Evolutionary conservation across 768 basidiomycete species (phyloP).

Genomic region (Tulasnella sp.): DNA sequence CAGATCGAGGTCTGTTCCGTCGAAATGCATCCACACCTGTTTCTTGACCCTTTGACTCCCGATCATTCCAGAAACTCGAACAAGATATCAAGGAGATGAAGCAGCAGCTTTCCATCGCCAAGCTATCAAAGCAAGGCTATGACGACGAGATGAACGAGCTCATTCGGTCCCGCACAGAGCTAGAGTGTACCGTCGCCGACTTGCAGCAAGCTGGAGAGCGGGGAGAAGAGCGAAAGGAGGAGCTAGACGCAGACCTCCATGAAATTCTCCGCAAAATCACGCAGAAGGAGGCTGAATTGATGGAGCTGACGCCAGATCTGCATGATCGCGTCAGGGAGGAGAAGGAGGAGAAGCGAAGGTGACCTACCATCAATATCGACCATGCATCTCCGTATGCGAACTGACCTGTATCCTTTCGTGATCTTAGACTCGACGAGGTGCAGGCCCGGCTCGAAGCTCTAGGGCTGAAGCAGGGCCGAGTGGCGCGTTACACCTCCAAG

Average conservation of each 20-base stretch:
- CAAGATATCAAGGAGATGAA: constrained; percentile 56
- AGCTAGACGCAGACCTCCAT: constrained; percentile 53
- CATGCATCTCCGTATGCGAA: neutral
- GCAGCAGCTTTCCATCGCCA: constrained; percentile 58
- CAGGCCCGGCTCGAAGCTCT: constrained; percentile 60
- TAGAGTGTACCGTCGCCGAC: constrained; percentile 75
- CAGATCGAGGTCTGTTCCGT: constrained; percentile 55
- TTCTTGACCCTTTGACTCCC: neutral
- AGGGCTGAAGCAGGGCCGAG: constrained; percentile 83
- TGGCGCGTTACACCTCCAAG: constrained; percentile 72
- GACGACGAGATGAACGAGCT: constrained; percentile 81
- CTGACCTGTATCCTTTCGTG: too few species aligned
- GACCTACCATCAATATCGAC: too few species aligned
- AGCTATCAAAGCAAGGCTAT: constrained; percentile 58
- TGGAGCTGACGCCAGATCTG: constrained; percentile 60
- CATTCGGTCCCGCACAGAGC: constrained; percentile 69
- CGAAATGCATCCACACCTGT: neutral
- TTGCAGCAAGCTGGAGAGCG: constrained; percentile 52
- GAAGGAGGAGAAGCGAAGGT: constrained; percentile 36
- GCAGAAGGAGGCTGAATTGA: constrained; percentile 50
- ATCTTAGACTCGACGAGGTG: constrained; percentile 52
- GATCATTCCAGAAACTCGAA: constrained; percentile 49
- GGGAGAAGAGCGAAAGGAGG: constrained; percentile 52
- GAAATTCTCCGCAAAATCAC: constrained; percentile 48
- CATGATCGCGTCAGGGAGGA: constrained; percentile 39